phyloP scores from a whole-genome alignment of 2,329 filamentous ascomycete genomes.

The Juglanconis juglandina region DNA sequence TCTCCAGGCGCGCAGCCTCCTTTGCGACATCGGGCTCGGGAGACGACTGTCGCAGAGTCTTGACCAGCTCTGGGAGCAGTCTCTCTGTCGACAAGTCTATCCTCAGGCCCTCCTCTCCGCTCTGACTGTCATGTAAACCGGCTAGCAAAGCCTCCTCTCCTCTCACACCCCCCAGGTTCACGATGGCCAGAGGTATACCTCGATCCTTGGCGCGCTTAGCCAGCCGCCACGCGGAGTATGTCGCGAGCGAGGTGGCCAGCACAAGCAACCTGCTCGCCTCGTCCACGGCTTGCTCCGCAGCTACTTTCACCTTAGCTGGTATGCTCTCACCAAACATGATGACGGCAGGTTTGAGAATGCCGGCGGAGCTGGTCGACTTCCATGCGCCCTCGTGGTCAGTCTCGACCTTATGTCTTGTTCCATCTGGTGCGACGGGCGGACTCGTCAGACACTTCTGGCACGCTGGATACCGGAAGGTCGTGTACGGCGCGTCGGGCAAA shows the following conservation, averaged over 20 bases:
- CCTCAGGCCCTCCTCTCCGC: slow-evolving; percentile 51
- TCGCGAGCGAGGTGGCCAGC: slow-evolving; percentile 85
- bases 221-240: slow-evolving; percentile 90
- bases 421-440: slow-evolving; percentile 55
- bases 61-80: slow-evolving; percentile 55
- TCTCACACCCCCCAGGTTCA: slow-evolving; percentile 82
- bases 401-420: slow-evolving; percentile 56
- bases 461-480: slow-evolving; percentile 84
- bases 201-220: slow-evolving; percentile 78
- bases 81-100: slow-evolving; percentile 56
- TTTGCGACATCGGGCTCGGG: not conserved
- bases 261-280: slow-evolving; percentile 71
- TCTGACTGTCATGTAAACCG: slow-evolving; percentile 49
- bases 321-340: slow-evolving; percentile 97
- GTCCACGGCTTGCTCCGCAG: slow-evolving; percentile 78
- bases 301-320: slow-evolving; percentile 61
- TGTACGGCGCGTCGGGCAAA: slow-evolving; percentile 80
- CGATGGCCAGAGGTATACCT: slow-evolving; percentile 79
- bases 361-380: slow-evolving; percentile 62
- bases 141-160: slow-evolving; percentile 72
- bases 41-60: slow-evolving; percentile 39
- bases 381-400: slow-evolving; percentile 80
- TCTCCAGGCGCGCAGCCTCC: slow-evolving; percentile 19
- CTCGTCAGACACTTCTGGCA: slow-evolving; percentile 74
- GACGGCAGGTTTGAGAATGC: slow-evolving; percentile 87